Percentiles rank a stretch among this genome's conserved stretches.
Conservation (phyloP, 2,329 filamentous ascomycete species). For the Sclerotinia spermophila region DNA sequence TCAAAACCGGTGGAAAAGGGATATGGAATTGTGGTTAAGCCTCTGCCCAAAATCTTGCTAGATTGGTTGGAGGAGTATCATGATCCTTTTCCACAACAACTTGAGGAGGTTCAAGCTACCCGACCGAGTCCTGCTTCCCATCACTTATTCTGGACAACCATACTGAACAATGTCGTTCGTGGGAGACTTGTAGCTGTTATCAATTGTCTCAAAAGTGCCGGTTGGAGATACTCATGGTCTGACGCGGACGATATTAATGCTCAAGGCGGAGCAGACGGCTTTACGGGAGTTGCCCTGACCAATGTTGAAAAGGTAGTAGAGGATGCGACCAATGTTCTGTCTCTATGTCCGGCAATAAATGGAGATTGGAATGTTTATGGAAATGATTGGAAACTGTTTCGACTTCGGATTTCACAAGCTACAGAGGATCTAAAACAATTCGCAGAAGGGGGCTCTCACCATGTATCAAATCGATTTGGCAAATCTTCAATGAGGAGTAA, state of each 20-base stretch:
- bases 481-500: conserved; percentile 45
- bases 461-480: conserved; percentile 38
- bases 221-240: conserved; percentile 71
- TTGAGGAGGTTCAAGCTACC: conserved; percentile 59
- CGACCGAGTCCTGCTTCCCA: conserved; percentile 73
- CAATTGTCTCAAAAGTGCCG: conserved; percentile 67
- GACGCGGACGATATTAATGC: conserved; percentile 59
- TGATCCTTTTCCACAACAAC: conserved; percentile 65
- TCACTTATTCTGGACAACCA: conserved; percentile 76
- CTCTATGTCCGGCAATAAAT: conserved; percentile 65
- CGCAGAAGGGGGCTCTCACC: conserved; percentile 58
- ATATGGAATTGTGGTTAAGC: conserved; percentile 37
- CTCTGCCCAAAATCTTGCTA: conserved; percentile 74
- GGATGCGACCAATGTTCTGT: conserved; percentile 65
- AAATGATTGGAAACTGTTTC: conserved; percentile 79
- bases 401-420: conserved; percentile 67
- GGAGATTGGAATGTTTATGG: conserved; percentile 80
- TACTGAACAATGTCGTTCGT: conserved; percentile 71
- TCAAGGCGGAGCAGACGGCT: conserved; percentile 52
- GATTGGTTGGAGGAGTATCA: conserved; percentile 79
- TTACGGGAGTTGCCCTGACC: conserved; percentile 70
- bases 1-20: conserved; percentile 43
- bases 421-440: conserved; percentile 70
- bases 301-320: conserved; percentile 72
- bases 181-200: conserved; percentile 67